Evolutionary conservation across 768 basidiomycete genomes (phyloP), one percentile per base, ranked within the genome.

Genomic region (Calocybe gangraenosa): DNA sequence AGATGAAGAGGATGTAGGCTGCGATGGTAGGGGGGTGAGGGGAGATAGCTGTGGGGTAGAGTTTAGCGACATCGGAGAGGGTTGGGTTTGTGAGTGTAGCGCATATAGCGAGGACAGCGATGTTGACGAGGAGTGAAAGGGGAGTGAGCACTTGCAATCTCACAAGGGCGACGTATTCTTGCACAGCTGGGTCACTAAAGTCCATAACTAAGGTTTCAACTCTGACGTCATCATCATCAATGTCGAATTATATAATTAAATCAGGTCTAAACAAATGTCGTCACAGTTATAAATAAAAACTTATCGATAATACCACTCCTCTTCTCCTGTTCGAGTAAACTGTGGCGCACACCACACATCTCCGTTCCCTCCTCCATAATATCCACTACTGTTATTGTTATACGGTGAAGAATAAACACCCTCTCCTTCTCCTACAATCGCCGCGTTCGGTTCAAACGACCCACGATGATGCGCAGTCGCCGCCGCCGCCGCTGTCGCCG

Each of bases 71-170:
- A 65, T 44, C 46, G 75, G 80, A 60, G 9, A 89, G 71, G 18
- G 78, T 79, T 0, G 92, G 92, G 15, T 68, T 75, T 21, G 85
- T 71, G 15, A 92, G 69, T 7, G 81, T 50, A 0, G 83, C 61
- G 58, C 92, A 94, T 3, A 90, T 75, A 28, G 86, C 56, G 38
- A 85, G 69, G 1, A 80, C 72, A 0, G 82, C 85, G 34, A 94
- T 80, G 57, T 87, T 87, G 46, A 93, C 78, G 52, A 92, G 73
- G 7, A 95, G 71, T 1, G 87, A 86, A 1, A 95, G 69, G 0
- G 92, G 92, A 0, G 92, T 92, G 37, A 93, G 67, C 17, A 95
- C 88, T 60, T 96, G 92, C 3, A 96, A 75, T 37, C 87, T 66
- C 7, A 84, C 68, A 8, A 89, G 81, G 2, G 82, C 64, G 32